Evolutionary conservation across 192 early-diverging fungal species (phyloP).

Genomic region (Chytriomyces hyalinus): DNA sequence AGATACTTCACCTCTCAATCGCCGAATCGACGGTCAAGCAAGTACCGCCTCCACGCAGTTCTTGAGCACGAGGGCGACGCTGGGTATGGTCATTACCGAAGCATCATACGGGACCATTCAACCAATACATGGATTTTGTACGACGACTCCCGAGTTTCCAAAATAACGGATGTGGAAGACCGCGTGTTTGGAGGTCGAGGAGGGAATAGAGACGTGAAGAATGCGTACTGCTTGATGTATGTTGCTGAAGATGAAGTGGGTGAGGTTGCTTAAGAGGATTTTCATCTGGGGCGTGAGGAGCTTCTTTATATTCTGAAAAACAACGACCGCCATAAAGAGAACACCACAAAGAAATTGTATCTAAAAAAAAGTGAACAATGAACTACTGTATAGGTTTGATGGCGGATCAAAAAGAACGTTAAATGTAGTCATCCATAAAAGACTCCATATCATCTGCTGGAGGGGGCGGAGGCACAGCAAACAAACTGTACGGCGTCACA

Average conservation of each 20-base stretch:
- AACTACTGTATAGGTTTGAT: no score
- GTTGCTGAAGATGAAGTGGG: constrained; percentile 11
- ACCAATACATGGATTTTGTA: constrained; percentile 23
- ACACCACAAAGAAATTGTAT: no score
- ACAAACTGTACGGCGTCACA: neutral
- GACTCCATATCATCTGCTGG: neutral
- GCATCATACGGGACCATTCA: constrained; percentile 18
- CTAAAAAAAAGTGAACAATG: no score
- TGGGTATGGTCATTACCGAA: constrained; percentile 31
- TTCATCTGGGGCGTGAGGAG: no score
- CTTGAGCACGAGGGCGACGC: constrained; percentile 37
- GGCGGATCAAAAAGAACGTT: no score
- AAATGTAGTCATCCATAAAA: no score
- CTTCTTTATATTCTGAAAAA: no score
- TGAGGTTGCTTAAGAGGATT: neutral
- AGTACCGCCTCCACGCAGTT: constrained; percentile 34
- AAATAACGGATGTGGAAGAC: constrained; percentile 1
- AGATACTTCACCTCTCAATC: constrained; percentile 16
- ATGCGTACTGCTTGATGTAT: constrained; percentile 36
- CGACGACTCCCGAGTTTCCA: constrained; percentile 20
- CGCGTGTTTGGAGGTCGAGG: constrained; percentile 5
- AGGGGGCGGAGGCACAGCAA: neutral
- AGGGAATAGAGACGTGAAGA: neutral
- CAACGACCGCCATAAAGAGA: no score
- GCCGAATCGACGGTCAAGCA: constrained; percentile 3